Conservation (phyloP, 805 yeast genomes). For the Saccharomycopsis fermentans region DNA sequence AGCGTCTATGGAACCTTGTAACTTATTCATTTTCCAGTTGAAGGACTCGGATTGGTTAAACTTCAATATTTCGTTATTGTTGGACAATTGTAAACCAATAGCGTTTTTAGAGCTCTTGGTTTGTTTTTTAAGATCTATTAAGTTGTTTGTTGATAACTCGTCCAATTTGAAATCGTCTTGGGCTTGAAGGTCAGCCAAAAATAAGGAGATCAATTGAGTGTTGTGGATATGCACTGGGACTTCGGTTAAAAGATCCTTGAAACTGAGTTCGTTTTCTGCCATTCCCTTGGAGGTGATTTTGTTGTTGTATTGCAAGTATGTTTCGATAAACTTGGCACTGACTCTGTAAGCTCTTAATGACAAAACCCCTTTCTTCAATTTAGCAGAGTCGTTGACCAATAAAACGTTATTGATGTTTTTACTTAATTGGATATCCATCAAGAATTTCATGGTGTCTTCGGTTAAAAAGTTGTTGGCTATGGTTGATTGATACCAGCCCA, state of each 20-base stretch:
- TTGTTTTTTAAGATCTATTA: conserved; percentile 9
- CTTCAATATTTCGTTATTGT: conserved; percentile 23
- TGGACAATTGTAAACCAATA: conserved; percentile 32
- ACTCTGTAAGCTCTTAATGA: conserved; percentile 62
- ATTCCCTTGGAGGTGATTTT: conserved; percentile 60
- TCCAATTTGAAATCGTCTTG: conserved; percentile 6
- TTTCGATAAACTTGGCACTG: conserved; percentile 48
- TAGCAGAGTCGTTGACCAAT: conserved; percentile 61
- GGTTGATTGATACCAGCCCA: conserved; percentile 76
- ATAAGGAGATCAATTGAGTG: conserved; percentile 54
- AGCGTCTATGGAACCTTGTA: conserved; percentile 63
- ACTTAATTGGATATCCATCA: conserved; percentile 52
- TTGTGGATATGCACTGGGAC: conserved; percentile 56
- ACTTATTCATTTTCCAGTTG: conserved; percentile 37
- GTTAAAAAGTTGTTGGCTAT: conserved; percentile 61
- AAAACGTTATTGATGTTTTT: conserved; percentile 44
- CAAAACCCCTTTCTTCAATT: conserved; percentile 51
- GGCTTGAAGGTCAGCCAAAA: conserved; percentile 29
- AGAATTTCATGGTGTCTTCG: conserved; percentile 54
- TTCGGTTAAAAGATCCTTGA: conserved; percentile 61
- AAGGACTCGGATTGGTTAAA: background rate
- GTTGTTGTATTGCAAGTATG: conserved; percentile 30
- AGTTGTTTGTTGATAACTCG: conserved; percentile 16
- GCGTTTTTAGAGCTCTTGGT: conserved; percentile 22
- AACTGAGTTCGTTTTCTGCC: conserved; percentile 48